These are phyloP conservation scores for Hypoxylon fuscum DNA, from an alignment of 495 filamentous ascomycete species.

Conservation along the genomic window DNA sequence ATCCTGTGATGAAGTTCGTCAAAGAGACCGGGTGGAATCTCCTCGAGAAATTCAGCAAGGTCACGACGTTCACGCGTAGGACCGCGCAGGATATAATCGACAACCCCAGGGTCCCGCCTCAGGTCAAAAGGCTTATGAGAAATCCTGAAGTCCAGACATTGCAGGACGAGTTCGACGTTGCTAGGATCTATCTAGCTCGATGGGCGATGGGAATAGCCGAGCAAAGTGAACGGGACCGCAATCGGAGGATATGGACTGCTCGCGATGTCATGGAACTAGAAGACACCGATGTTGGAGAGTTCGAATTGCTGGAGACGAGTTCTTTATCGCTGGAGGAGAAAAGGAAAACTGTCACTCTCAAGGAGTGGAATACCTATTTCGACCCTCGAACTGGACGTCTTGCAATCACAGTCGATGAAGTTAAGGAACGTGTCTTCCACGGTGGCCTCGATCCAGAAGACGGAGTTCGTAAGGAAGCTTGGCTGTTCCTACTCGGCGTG, in stretches of 20 bases:
- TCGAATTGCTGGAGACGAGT: conserved; percentile 90
- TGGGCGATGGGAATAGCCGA: conserved; percentile 99
- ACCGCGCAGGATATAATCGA: conserved; percentile 93
- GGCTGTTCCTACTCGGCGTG: conserved; percentile 92
- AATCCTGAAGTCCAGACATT: conserved; percentile 96
- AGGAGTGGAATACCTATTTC: conserved; percentile 91
- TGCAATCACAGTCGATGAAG: conserved; percentile 83
- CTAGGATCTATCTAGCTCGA: conserved; percentile 88
- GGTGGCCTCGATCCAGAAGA: conserved; percentile 90
- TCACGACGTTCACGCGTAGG: conserved; percentile 91
- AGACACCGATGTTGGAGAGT: conserved; percentile 91
- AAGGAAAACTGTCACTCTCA: conserved; percentile 77
- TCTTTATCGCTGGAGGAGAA: conserved; percentile 74
- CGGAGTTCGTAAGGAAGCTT: conserved; percentile 93
- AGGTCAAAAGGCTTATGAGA: conserved; percentile 82
- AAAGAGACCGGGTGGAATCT: conserved; percentile 98
- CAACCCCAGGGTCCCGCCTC: conserved; percentile 85
- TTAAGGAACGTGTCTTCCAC: conserved; percentile 96
- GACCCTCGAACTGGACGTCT: conserved; percentile 76
- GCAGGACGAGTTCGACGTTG: conserved; percentile 96
- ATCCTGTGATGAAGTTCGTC: conserved; percentile 91
- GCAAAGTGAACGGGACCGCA: conserved; percentile 87
- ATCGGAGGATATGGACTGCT: conserved; percentile 89
- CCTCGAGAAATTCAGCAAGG: conserved; percentile 92
- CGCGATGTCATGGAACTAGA: conserved; percentile 93